phyloP scores from a whole-genome alignment of 148 eudicot genomes.

The Amaranthus hypochondriacus region DNA sequence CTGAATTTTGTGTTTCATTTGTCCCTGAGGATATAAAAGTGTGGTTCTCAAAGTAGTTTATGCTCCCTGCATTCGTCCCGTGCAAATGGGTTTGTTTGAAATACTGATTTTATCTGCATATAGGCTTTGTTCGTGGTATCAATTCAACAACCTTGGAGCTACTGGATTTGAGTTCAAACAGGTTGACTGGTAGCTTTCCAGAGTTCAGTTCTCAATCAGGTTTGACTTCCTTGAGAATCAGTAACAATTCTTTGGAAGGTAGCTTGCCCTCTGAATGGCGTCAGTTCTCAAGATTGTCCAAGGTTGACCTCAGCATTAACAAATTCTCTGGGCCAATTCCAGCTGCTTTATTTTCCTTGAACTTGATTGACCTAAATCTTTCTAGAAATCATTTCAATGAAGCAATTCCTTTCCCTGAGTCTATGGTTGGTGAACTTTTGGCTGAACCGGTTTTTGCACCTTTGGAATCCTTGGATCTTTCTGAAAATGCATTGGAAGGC shows the following conservation, averaged over 20 bases:
- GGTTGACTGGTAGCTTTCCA: slow-evolving; percentile 64
- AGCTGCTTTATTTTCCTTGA: slow-evolving; percentile 49
- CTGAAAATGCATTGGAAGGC: slow-evolving; percentile 59
- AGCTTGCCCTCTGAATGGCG: slow-evolving; percentile 47
- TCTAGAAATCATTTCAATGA: slow-evolving; percentile 69
- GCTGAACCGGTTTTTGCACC: slow-evolving; percentile 54
- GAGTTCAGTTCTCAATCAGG: slow-evolving; percentile 50
- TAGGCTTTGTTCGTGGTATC: slow-evolving; percentile 69
- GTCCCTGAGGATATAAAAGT: neutral
- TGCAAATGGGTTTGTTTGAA: slow-evolving; percentile 20
- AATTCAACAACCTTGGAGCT: slow-evolving; percentile 82
- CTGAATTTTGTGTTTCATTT: neutral
- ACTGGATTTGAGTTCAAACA: slow-evolving; percentile 79
- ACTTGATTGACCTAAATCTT: slow-evolving; percentile 60
- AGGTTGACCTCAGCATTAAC: slow-evolving; percentile 73
- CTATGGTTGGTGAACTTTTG: slow-evolving; percentile 46
- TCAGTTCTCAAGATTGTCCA: slow-evolving; percentile 39
- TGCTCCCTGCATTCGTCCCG: slow-evolving; percentile 3
- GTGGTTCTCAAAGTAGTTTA: neutral
- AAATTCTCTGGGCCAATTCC: slow-evolving; percentile 74
- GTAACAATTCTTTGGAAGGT: slow-evolving; percentile 68
- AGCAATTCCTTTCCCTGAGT: slow-evolving; percentile 56
- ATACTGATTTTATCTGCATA: slow-evolving; percentile 16
- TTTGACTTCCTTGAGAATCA: slow-evolving; percentile 50
- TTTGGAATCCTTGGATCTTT: slow-evolving; percentile 81